Evolutionary conservation across 2,329 filamentous ascomycete genomes (phyloP), one percentile per base, ranked within the genome.

Genomic region (Ascochyta fabae): DNA sequence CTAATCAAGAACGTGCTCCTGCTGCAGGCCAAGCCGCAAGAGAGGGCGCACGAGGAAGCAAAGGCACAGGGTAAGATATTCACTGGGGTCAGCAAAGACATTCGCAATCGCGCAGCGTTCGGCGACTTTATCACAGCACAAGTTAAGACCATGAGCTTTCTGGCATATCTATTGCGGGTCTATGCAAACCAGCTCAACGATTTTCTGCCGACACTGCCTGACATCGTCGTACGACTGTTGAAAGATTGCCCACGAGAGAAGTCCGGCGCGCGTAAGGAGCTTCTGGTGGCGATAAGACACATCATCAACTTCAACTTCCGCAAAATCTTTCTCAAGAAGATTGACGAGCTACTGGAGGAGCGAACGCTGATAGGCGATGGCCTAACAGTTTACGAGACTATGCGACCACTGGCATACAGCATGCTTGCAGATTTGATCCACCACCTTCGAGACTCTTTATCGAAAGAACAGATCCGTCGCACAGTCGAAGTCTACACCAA

Each of bases 301-400:
- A 97, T 99, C 66, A 97, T 99, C 76, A 99, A 98, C 77, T 98
- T 98, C 78, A 98, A 98, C 72, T 98, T 97, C 67, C 84, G 95
- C 53, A 94, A 92, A 71, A 96, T 98, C 49, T 99, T 99, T 71
- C 79, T 98, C 24, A 88, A 88, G 34, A 96, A 96, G 75, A 97
- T 99, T 64, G 92, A 98, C 64, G 92, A 97, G 72, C 83, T 99
- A 33, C 80, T 99, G 41, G 95, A 99, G 64, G 93, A 98, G 79
- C 85, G 91, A 66, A 98, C 93, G 0, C 78, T 99, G 52, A 96
- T 98, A 51, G 96, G 95, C 10, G 95, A 99, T 77, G 95, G 95
- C 0, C 79, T 99, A 48, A 99, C 95, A 0, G 95, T 98, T 0
- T 96, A 98, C 71, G 94, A 99, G 77, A 96, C 92, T 0, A 95